phyloP scores from a whole-genome alignment of 306 rosid genomes.

The Sphenostylis stenocarpa region DNA sequence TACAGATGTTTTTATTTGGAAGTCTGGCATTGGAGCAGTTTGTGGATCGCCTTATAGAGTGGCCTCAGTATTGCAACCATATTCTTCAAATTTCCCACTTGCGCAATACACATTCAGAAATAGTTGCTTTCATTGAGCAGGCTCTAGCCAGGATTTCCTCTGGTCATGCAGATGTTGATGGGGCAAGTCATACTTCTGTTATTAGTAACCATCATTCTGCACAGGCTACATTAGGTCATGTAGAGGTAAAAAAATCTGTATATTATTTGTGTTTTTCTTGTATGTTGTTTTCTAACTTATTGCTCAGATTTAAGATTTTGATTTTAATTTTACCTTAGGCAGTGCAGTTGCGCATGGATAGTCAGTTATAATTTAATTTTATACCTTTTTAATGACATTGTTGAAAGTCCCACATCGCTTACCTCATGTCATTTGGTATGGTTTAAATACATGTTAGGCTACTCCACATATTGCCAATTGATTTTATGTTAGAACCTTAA shows the following conservation, averaged over 20 bases:
- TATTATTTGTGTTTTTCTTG: background rate
- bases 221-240: constrained; percentile 56
- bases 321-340: background rate
- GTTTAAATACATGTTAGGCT: too few species aligned
- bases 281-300: background rate
- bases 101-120: constrained; percentile 75
- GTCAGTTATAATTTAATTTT: background rate
- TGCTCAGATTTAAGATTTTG: background rate
- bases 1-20: constrained; percentile 97
- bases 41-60: constrained; percentile 93
- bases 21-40: constrained; percentile 95
- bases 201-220: constrained; percentile 55
- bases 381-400: background rate
- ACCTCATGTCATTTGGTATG: too few species aligned
- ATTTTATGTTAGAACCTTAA: too few species aligned
- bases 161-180: constrained; percentile 76
- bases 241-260: constrained; percentile 56
- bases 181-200: constrained; percentile 56
- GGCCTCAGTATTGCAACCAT: constrained; percentile 99
- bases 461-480: too few species aligned
- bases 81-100: constrained; percentile 95
- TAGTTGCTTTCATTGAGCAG: constrained; percentile 83
- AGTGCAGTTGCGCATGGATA: background rate
- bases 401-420: too few species aligned
- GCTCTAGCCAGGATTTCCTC: constrained; percentile 86